A percentile compares a stretch with the other conserved stretches of the same genome.
These are phyloP conservation scores for Trichomonascaceae sp. DNA, from an alignment of 1,139 yeast genomes.

Conservation along the genomic window DNA sequence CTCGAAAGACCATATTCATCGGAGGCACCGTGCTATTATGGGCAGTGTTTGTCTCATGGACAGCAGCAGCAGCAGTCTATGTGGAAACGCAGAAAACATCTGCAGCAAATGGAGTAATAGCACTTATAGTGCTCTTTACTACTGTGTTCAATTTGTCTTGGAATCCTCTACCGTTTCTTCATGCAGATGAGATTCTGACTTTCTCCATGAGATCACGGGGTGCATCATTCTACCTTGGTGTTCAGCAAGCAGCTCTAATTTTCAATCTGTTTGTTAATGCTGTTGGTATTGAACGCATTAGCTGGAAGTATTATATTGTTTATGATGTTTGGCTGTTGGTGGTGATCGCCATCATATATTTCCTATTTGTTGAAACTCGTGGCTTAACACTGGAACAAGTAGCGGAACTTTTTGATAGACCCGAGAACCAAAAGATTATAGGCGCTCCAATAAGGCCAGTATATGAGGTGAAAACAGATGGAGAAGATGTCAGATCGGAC, in stretches of 20 bases:
- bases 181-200: slow-evolving; percentile 34
- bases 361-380: slow-evolving; percentile 87
- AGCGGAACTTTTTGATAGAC: slow-evolving; percentile 17
- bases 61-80: slow-evolving; percentile 2
- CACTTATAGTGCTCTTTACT: neutral
- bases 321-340: slow-evolving; percentile 23
- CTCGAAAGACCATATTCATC: slow-evolving; percentile 3
- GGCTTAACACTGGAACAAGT: slow-evolving; percentile 90
- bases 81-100: neutral
- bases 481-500: neutral
- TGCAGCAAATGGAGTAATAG: slow-evolving; percentile 2
- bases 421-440: neutral
- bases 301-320: slow-evolving; percentile 22
- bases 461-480: neutral
- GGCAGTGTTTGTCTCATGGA: slow-evolving; percentile 6
- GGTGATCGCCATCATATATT: slow-evolving; percentile 45
- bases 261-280: slow-evolving; percentile 40
- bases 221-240: neutral
- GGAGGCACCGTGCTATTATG: neutral
- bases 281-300: slow-evolving; percentile 22
- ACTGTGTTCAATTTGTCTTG: slow-evolving; percentile 1
- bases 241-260: slow-evolving; percentile 34
- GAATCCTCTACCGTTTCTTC: slow-evolving; percentile 15
- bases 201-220: slow-evolving; percentile 33
- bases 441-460: neutral